Evolutionary conservation across 805 yeast genomes (phyloP).

Genomic region (Ogataea philodendri): DNA sequence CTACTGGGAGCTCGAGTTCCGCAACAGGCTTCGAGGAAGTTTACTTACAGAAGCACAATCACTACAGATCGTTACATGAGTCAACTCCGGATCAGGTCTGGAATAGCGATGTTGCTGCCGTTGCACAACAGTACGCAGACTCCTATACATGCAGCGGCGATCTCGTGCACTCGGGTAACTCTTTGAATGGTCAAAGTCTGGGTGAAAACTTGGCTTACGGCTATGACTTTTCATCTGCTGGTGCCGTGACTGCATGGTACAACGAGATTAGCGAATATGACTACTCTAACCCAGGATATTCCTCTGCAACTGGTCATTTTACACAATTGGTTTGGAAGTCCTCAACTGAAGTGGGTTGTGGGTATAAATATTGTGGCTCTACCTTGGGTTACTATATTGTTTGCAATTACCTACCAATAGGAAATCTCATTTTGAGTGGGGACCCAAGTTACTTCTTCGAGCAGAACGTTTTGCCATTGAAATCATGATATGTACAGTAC

Average conservation of each 20-base stretch:
- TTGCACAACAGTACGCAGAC: conserved; percentile 58
- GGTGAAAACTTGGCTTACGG: conserved; percentile 88
- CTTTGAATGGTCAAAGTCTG: conserved; percentile 42
- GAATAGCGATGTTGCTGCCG: conserved; percentile 49
- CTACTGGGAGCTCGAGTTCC: conserved; percentile 17
- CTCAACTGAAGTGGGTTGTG: conserved; percentile 69
- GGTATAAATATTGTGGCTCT: conserved; percentile 55
- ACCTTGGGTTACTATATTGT: conserved; percentile 54
- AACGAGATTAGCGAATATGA: conserved; percentile 55
- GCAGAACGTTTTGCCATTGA: conserved; percentile 36
- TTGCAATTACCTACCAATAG: conserved; percentile 73
- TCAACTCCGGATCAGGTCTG: conserved; percentile 51
- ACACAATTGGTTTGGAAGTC: conserved; percentile 77
- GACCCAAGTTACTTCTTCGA: conserved; percentile 21
- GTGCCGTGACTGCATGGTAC: conserved; percentile 76
- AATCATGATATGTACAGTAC: conserved; percentile 1
- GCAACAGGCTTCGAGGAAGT: conserved; percentile 42
- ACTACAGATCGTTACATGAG: conserved; percentile 49
- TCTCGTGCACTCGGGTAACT: conserved; percentile 62
- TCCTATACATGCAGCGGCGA: conserved; percentile 54
- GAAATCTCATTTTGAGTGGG: conserved; percentile 57
- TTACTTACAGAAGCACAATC: conserved; percentile 62
- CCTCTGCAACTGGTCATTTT: conserved; percentile 67
- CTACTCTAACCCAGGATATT: conserved; percentile 47
- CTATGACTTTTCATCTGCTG: conserved; percentile 42